These are phyloP conservation scores for Calonectria pauciramosa DNA, from an alignment of 2,329 filamentous ascomycete species.

Conservation along the genomic window DNA sequence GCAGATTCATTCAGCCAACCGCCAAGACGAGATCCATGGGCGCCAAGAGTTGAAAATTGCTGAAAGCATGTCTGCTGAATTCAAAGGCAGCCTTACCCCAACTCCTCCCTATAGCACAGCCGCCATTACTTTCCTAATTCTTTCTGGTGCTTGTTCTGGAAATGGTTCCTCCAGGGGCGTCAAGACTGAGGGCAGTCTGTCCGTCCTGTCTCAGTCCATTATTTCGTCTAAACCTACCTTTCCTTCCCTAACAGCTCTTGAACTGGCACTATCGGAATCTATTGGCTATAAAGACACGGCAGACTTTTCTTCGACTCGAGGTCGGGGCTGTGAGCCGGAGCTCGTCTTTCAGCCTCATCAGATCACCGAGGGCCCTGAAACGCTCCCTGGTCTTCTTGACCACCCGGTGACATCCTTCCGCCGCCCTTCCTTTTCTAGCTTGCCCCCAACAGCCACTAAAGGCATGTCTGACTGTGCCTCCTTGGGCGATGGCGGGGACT, in stretches of 20 bases:
- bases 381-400: not conserved
- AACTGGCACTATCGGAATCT: too few relatives aligned
- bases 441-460: not conserved
- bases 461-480: not conserved
- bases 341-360: not conserved
- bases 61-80: constrained; percentile 47
- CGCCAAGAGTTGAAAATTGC: constrained; percentile 41
- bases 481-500: too few relatives aligned
- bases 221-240: not conserved
- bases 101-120: constrained; percentile 38
- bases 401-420: too few relatives aligned
- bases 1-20: constrained; percentile 19
- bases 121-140: constrained; percentile 21
- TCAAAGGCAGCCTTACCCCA: constrained; percentile 50
- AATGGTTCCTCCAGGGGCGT: not conserved
- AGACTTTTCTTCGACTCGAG: not conserved
- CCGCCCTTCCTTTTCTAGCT: too few relatives aligned
- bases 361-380: not conserved
- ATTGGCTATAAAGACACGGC: not conserved
- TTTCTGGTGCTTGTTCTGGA: not conserved
- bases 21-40: constrained; percentile 17
- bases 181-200: not conserved
- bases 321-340: not conserved
- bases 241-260: not conserved
- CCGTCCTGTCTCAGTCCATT: not conserved